Conservation (phyloP, 2,329 filamentous ascomycete genomes). For the Aspergillus tubingensis region DNA sequence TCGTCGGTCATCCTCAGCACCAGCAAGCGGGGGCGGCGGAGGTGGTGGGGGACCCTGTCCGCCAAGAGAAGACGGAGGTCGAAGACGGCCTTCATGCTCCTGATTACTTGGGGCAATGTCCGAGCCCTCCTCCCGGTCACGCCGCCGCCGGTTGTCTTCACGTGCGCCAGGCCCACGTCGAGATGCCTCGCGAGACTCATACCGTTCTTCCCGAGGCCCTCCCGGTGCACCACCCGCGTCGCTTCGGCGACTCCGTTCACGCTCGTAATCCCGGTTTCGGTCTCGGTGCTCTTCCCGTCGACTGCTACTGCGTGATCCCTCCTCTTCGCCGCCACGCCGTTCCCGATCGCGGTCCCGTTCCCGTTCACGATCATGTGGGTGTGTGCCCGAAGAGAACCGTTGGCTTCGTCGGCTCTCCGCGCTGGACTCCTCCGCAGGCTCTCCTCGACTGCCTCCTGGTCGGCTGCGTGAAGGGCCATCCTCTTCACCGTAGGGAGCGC, state of each 20-base stretch:
- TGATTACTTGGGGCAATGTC: slow-evolving; percentile 24
- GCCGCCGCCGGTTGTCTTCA: slow-evolving; percentile 39
- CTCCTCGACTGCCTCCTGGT: slow-evolving; percentile 31
- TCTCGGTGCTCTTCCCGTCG: slow-evolving; percentile 43
- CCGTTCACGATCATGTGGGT: slow-evolving; percentile 32
- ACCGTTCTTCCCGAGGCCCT: slow-evolving; percentile 26
- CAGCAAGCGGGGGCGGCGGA: slow-evolving; percentile 29
- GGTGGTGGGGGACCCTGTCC: slow-evolving; percentile 32
- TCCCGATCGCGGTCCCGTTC: slow-evolving; percentile 31
- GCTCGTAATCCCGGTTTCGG: slow-evolving; percentile 34
- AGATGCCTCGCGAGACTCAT: slow-evolving; percentile 33
- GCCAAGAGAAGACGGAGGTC: slow-evolving; percentile 37
- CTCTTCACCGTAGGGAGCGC: slow-evolving; percentile 24
- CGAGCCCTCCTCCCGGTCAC: slow-evolving; percentile 38
- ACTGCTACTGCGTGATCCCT: slow-evolving; percentile 25
- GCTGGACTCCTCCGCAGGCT: slow-evolving; percentile 38
- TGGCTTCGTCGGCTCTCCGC: slow-evolving; percentile 36
- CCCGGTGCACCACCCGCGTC: slow-evolving; percentile 24
- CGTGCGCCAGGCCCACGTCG: slow-evolving; percentile 36
- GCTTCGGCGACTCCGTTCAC: slow-evolving; percentile 39
- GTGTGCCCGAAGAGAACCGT: slow-evolving; percentile 29
- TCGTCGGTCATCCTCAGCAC: slow-evolving; percentile 36
- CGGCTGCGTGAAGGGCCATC: slow-evolving; percentile 33
- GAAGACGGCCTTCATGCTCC: slow-evolving; percentile 37
- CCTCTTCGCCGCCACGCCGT: slow-evolving; percentile 33